Conservation (phyloP, 2,329 filamentous ascomycete species). For the Penicillium hordei region DNA sequence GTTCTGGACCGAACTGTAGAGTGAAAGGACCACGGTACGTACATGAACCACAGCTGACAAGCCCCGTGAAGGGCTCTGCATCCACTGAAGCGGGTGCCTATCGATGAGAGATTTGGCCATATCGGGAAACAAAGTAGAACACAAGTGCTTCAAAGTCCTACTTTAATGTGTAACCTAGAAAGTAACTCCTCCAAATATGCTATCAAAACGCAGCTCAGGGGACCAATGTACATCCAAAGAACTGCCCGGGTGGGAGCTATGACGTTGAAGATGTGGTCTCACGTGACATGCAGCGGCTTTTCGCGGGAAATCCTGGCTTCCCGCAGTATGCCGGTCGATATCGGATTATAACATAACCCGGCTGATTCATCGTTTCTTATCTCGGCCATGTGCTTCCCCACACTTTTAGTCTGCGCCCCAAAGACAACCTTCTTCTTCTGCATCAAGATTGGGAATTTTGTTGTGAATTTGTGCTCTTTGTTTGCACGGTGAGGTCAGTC, state of each 20-base stretch:
- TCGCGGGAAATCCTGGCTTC: conserved; percentile 9
- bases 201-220: conserved; percentile 1
- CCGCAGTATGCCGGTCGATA: conserved; percentile 17
- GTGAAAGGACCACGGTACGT: conserved; percentile 10
- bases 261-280: conserved; percentile 2
- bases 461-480: background rate
- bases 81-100: conserved; percentile 46
- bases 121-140: background rate
- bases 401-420: conserved; percentile 20
- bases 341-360: conserved; percentile 13
- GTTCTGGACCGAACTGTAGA: background rate
- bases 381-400: conserved; percentile 23
- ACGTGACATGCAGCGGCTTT: conserved; percentile 15
- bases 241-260: conserved; percentile 2
- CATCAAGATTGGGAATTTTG: conserved; percentile 1
- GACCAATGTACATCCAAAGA: background rate
- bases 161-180: background rate
- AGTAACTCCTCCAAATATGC: background rate
- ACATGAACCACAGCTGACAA: conserved; percentile 48
- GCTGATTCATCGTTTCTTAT: conserved; percentile 23
- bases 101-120: conserved; percentile 25
- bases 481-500: background rate
- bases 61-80: conserved; percentile 44
- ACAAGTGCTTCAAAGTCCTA: background rate
- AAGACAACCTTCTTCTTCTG: conserved; percentile 12